phyloP scores from a whole-genome alignment of 495 filamentous ascomycete species.

The Penicillium desertorum region DNA sequence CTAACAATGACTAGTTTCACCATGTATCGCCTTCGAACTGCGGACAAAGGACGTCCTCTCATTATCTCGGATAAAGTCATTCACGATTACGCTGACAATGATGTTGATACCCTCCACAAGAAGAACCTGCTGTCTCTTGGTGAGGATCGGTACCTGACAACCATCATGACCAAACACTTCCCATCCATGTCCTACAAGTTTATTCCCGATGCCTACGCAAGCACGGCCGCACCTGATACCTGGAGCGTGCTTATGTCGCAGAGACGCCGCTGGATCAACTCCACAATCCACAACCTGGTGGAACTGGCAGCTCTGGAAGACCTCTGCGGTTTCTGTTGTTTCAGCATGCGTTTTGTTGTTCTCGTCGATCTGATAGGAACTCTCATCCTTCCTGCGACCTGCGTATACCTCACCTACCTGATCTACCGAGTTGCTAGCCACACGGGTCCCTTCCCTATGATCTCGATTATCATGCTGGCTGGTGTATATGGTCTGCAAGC shows the following conservation, averaged over 20 bases:
- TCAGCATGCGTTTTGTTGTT: constrained; percentile 97
- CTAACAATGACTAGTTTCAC: constrained; percentile 71
- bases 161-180: constrained; percentile 97
- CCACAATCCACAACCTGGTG: constrained; percentile 90
- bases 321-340: constrained; percentile 98
- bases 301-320: constrained; percentile 86
- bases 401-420: constrained; percentile 84
- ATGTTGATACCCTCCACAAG: constrained; percentile 95
- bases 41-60: constrained; percentile 85
- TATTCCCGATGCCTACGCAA: constrained; percentile 85
- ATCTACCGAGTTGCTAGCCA: constrained; percentile 74
- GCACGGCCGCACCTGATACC: constrained; percentile 87
- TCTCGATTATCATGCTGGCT: constrained; percentile 85
- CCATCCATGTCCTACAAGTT: constrained; percentile 96
- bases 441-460: constrained; percentile 75
- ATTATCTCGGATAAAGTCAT: constrained; percentile 89
- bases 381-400: constrained; percentile 88
- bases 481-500: constrained; percentile 94
- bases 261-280: constrained; percentile 97
- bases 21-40: constrained; percentile 96
- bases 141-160: constrained; percentile 97
- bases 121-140: constrained; percentile 95
- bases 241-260: constrained; percentile 94
- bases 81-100: constrained; percentile 79
- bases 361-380: constrained; percentile 94